Evolutionary conservation across 208 protist genomes (phyloP), one percentile per base, ranked within the genome.

Genomic region (Acanthamoeba sp.): DNA sequence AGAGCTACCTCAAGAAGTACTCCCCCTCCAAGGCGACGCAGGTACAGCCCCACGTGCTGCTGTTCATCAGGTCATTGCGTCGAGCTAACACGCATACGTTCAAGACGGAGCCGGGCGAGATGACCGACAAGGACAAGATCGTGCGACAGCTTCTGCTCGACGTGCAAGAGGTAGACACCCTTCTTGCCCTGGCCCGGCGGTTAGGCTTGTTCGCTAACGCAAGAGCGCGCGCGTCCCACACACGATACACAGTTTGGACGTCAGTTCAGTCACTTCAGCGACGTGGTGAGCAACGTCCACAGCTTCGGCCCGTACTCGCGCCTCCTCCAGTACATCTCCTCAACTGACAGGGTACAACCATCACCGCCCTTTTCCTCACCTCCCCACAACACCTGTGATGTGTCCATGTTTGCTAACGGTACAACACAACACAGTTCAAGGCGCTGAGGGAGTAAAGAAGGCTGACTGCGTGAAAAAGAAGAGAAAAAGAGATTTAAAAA

Each of bases 1-100:
- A 89, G 48, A 69, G 55, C 50, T 89, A 38, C 82, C 29, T 89
- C 50, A 89, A 89, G 55, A 89, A 66, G 82, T 89, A 89, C 29
- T 89, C 82, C 2, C 82, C 45, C 10, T 45, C 45, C 20, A 57
- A 89, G 32, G 50, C 50, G 38, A 64, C 45, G 9, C 82, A 89
- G 34, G 55, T 59, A 59, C 55, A 16, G 6, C 48, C 10, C 5
- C 18, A 22, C 14, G 22, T 38, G 2, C 76, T 85, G 18, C 2
- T 73, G 7, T 42, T 73, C 16, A 38, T 42, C 64, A 48, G 10
- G n/a, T n/a, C 55, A 62, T 62, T 62, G 55, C 55, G 12, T 12
- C 55, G 12, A 62, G 22, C 55, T 27, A 12, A 27, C 55, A 12
- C 55, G 55, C 22, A 27, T 22, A 55, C 48, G 48, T 16, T 16